Base-by-base conservation (phyloP, 2,329 filamentous ascomycete genomes). In the Talaromyces sp. region DNA sequence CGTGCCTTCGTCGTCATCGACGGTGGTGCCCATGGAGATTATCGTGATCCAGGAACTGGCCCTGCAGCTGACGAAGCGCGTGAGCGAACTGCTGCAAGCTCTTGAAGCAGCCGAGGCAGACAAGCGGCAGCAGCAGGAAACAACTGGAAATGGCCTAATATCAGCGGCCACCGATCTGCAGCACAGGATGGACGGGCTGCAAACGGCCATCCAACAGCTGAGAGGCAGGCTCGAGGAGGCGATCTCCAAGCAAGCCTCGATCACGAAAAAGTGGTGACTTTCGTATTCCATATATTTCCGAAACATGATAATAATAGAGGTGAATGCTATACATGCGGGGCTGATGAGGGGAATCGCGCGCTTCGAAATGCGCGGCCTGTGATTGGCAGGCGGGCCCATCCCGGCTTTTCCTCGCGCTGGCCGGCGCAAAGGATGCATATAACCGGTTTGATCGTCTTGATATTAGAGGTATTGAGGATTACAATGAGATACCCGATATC, bases 11-110 rank as follows among this genome's bases (percentile, higher is more conserved):
- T 55, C 50, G 10, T 61, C 59, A 13, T 58, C 55, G 11, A 58
- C 55, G 4, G 51, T 58, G 21, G 55, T 61, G 31, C 55, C 59
- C 3, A 53, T 61, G 59, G 56, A 61, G 24, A 55, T 61, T 10
- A 58, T 58, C 46, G 50, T 62, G 6, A 10, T 61, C 13, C 55
- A 61, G 21, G 55, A 61, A 35, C 55, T 61, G n/a, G 31, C 51
- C 13, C 32, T 56, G 50, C 56, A 62, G 27, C 43, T 62, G n/a
- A 51, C 41, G 7, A 56, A 10, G 21, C 31, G 43, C 21, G 10
- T 62, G 3, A 14, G 51, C 6, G 32, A 29, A 7, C 19, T 62
- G 11, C 54, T 46, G 13, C 38, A 35, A 7, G 35, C 53, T 1
- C 43, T 58, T 8, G 19, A 58, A 13, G 7, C 52, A 17, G 14